Base-by-base conservation (phyloP, 2,329 filamentous ascomycete genomes). In the Cladosporium velox region DNA sequence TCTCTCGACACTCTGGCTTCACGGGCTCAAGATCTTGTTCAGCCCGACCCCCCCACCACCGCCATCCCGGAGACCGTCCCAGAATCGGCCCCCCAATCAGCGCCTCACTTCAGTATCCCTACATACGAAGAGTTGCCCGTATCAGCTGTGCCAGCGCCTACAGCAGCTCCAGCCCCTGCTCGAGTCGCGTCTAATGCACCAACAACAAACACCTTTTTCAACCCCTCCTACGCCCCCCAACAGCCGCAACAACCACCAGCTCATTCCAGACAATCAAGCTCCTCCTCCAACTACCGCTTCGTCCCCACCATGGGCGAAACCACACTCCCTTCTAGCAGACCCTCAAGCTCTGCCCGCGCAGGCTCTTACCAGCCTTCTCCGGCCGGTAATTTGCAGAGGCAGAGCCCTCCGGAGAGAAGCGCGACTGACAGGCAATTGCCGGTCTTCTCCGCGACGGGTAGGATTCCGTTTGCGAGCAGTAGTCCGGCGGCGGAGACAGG, bases 401-500 rank as follows among this genome's bases (percentile, higher is more conserved):
- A 51, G 10, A 57, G 35, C 21, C 51, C 61, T 11, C 38, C 26
- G 8, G 51, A 55, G 4, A 49, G 54, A 8, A 59, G 59, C 6
- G n/a, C 60, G 61, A 60, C 8, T 61, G 57, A 64, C 1, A 64
- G 51, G 21, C 34, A 67, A 26, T 59, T 76, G 12, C 74, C 74
- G 2, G 66, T 72, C 10, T 76, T 70, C 64, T 75, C 66, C 34
- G 74, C 72, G 64, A 77, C 73, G 7, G 74, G 76, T 8, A 64
- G 68, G 1, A 77, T 77, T 38, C 77, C 76, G 1, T 77, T 77
- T 55, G 73, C 69, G 15, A 47, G 41, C 10, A 47, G 10, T 4
- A 51, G 67, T n/a, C 55, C 65, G 6, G 63, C 65, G 6, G 63
- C 67, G 5, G 32, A 30, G 10, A 47, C 30, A 3, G 18, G 52